A percentile compares a stretch with the other conserved stretches of the same genome.
phyloP scores from a whole-genome alignment of 352 stramenopile species.

The Peronospora farinosa region DNA sequence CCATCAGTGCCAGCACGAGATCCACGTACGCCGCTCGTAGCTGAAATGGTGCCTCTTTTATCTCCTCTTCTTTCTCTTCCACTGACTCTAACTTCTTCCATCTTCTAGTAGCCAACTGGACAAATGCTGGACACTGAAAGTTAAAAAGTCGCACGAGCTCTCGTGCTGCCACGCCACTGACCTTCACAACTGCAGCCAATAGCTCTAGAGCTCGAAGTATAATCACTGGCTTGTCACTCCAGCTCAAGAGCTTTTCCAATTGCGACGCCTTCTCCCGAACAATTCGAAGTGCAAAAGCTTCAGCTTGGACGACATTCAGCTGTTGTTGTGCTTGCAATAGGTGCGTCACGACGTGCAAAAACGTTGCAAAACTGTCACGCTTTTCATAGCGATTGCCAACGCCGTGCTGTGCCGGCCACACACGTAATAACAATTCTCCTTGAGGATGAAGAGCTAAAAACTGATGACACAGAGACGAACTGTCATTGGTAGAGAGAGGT shows the following conservation, averaged over 20 bases:
- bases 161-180: slow-evolving; percentile 40
- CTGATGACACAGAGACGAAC: slow-evolving; percentile 13
- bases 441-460: slow-evolving; percentile 56
- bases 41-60: slow-evolving; percentile 41
- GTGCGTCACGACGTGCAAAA: slow-evolving; percentile 49
- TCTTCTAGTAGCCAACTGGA: slow-evolving; percentile 48
- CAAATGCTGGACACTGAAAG: slow-evolving; percentile 60
- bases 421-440: slow-evolving; percentile 47
- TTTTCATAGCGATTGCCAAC: slow-evolving; percentile 48
- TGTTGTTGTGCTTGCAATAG: slow-evolving; percentile 36
- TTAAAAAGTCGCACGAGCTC: slow-evolving; percentile 79
- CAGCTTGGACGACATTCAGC: slow-evolving; percentile 31
- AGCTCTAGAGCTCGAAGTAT: slow-evolving; percentile 67
- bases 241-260: slow-evolving; percentile 71
- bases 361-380: slow-evolving; percentile 62
- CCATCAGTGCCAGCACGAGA: slow-evolving; percentile 53
- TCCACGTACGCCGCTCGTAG: slow-evolving; percentile 60
- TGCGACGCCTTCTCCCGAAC: slow-evolving; percentile 58
- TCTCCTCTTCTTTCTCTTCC: slow-evolving; percentile 5
- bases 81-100: slow-evolving; percentile 46
- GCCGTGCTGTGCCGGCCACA: slow-evolving; percentile 57
- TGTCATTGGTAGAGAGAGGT: slow-evolving; percentile 7
- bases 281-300: slow-evolving; percentile 57
- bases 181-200: slow-evolving; percentile 34
- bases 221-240: slow-evolving; percentile 81